Evolutionary conservation across 768 basidiomycete genomes (phyloP), one percentile per base, ranked within the genome.

Genomic region (Epithele typhae): DNA sequence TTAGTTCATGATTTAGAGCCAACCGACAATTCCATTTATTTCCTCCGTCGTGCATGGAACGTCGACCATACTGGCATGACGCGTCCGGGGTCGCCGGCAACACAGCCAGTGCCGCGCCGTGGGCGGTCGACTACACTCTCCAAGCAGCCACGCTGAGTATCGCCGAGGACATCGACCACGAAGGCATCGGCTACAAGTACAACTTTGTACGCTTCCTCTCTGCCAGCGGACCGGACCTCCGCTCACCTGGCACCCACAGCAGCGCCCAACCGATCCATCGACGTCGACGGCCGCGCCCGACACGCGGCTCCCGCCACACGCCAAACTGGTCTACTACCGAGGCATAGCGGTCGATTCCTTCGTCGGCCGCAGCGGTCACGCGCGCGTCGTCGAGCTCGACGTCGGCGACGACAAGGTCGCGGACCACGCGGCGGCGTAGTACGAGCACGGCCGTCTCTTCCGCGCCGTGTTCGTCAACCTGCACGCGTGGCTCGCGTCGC

Each of bases 131-230:
- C n/a, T n/a, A n/a, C n/a, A n/a, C n/a, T n/a, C n/a, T n/a, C n/a
- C n/a, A n/a, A n/a, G n/a, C n/a, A n/a, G n/a, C n/a, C n/a, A n/a
- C n/a, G n/a, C n/a, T 32, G 61, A 74, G 3, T 3, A 73, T 80
- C 17, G 69, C 72, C 25, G 66, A 72, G 38, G 51, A 81, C 15
- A 78, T 73, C 63, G 81, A 81, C 67, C 81, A 85, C 56, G 68
- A 78, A 46, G 83, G 82, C n/a, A 66, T 84, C 43, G 83, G 82
- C 2, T 84, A 72, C 63, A 85, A 84, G 61, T 86, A 84, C 56
- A 79, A 76, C 54, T 64, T 84, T 41, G 82, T 79, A 49, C 37
- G 48, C 51, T 12, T 10, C 30, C 30, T 9, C 30, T n/a, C n/a
- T n/a, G n/a, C n/a, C n/a, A n/a, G n/a, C n/a, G n/a, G n/a, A n/a